A percentile compares a stretch with the other conserved stretches of the same genome.
These are phyloP conservation scores for Tulasnella sp. DNA, from an alignment of 768 basidiomycete species.

Conservation along the genomic window DNA sequence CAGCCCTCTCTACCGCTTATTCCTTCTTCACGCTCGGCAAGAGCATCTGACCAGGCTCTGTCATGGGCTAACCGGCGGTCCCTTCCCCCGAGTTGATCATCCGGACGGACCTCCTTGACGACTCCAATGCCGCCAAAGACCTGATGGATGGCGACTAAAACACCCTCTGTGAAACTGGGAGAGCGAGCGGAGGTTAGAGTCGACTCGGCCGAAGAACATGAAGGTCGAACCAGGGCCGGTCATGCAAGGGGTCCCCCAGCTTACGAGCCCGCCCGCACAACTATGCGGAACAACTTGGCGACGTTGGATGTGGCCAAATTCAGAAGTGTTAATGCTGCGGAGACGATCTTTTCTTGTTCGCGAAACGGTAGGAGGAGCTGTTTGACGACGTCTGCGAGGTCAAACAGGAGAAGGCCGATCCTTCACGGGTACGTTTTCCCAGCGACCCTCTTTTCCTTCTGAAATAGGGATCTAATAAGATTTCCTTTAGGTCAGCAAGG, in stretches of 20 bases:
- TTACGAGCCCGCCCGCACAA: slow-evolving; percentile 64
- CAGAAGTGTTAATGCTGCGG: slow-evolving; percentile 97
- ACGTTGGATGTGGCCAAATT: slow-evolving; percentile 90
- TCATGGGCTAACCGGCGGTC: slow-evolving; percentile 32
- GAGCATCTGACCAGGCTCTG: slow-evolving; percentile 30
- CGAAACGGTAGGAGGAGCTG: slow-evolving; percentile 34
- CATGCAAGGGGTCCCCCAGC: too few species aligned
- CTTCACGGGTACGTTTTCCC: too few species aligned
- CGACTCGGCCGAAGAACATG: slow-evolving; percentile 97
- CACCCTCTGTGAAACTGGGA: slow-evolving; percentile 55
- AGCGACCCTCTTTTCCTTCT: too few species aligned
- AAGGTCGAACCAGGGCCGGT: slow-evolving; percentile 83
- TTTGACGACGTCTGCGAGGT: not conserved
- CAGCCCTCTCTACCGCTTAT: slow-evolving; percentile 32
- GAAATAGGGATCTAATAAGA: too few species aligned
- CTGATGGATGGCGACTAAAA: slow-evolving; percentile 96
- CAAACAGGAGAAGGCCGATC: too few species aligned
- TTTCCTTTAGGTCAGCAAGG: slow-evolving; percentile 70
- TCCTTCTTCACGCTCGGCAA: slow-evolving; percentile 31
- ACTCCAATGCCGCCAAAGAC: slow-evolving; percentile 98
- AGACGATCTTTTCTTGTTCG: slow-evolving; percentile 43
- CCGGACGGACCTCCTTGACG: slow-evolving; percentile 91
- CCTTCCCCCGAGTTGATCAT: slow-evolving; percentile 67
- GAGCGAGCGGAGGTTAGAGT: slow-evolving; percentile 75
- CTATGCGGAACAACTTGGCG: slow-evolving; percentile 87